Evolutionary conservation across 805 yeast species (phyloP), one percentile per base, ranked within the genome.

Genomic region (Spathaspora arborariae): DNA sequence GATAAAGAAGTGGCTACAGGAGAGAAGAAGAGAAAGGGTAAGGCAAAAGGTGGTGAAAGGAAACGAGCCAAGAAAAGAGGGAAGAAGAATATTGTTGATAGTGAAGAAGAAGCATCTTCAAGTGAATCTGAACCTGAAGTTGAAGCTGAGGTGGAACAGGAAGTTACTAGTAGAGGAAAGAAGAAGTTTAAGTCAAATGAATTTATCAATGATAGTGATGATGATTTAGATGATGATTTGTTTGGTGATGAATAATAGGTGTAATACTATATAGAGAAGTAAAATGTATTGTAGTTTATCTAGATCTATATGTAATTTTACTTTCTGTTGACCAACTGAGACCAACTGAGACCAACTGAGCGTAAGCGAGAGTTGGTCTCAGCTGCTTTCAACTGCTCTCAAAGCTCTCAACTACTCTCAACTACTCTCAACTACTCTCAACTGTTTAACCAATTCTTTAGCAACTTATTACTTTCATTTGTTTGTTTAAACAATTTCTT

Each of bases 401-500:
- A n/a, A n/a, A n/a, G n/a, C n/a, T n/a, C n/a, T n/a, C n/a, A n/a
- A n/a, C n/a, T n/a, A n/a, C n/a, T n/a, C n/a, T n/a, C n/a, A n/a
- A n/a, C n/a, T n/a, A n/a, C n/a, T n/a, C n/a, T n/a, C n/a, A n/a
- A n/a, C n/a, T n/a, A n/a, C n/a, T n/a, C n/a, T n/a, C n/a, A n/a
- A n/a, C n/a, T n/a, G n/a, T n/a, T 62, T 46, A 64, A 51, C 77
- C 76, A 72, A 30, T 51, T 57, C 46, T 70, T 57, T 68, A 67
- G 67, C 46, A 59, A 61, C 50, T 63, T 62, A 49, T 67, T 64
- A 44, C 80, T 74, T 45, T 74, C 80, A 47, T 80, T 76, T 2
- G 88, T 74, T 11, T 60, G 56, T 47, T 72, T 78, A 62, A 77
- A 85, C 19, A 86, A 56, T 27, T 63, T 64, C 60, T 79, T 84